Conservation (phyloP, 164 flowering plant genomes). For the Umbellularia californica region DNA sequence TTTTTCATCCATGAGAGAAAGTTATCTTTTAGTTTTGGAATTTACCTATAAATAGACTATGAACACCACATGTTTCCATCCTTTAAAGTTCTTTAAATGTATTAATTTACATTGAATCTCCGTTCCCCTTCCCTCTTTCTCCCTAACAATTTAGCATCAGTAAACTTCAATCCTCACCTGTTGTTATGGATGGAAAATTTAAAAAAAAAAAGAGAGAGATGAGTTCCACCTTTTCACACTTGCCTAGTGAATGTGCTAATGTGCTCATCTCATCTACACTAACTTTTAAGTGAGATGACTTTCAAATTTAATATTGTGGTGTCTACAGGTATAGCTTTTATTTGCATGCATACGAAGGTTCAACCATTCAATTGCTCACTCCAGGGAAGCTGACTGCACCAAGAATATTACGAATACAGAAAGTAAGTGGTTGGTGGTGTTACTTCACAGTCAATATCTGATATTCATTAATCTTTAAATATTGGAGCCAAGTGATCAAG, state of each 20-base stretch:
- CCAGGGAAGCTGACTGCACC: slow-evolving; percentile 98
- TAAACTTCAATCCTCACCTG: not conserved
- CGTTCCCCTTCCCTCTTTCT: not conserved
- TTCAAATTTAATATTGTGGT: not conserved
- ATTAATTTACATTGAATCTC: not conserved
- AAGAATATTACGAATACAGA: slow-evolving; percentile 86
- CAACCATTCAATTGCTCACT: slow-evolving; percentile 73
- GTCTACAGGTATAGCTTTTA: slow-evolving; percentile 85
- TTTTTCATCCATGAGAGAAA: not conserved
- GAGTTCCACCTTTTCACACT: not conserved
- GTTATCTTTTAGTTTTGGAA: not conserved
- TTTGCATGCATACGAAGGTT: slow-evolving; percentile 91
- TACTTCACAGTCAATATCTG: not conserved
- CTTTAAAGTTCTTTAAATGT: not conserved
- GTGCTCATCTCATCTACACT: not conserved
- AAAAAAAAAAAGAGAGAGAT: not conserved
- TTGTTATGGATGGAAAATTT: not conserved
- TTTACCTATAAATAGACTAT: not conserved
- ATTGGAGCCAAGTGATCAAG: slow-evolving; percentile 2
- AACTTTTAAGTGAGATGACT: slow-evolving; percentile 4
- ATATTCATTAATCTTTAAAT: not conserved
- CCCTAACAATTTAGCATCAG: not conserved
- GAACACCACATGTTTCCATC: not conserved
- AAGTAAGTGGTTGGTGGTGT: slow-evolving; percentile 35
- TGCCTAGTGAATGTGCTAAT: not conserved